These are phyloP conservation scores for Podospora bellae-mahoneyi DNA, from an alignment of 495 filamentous ascomycete species.

Conservation along the genomic window DNA sequence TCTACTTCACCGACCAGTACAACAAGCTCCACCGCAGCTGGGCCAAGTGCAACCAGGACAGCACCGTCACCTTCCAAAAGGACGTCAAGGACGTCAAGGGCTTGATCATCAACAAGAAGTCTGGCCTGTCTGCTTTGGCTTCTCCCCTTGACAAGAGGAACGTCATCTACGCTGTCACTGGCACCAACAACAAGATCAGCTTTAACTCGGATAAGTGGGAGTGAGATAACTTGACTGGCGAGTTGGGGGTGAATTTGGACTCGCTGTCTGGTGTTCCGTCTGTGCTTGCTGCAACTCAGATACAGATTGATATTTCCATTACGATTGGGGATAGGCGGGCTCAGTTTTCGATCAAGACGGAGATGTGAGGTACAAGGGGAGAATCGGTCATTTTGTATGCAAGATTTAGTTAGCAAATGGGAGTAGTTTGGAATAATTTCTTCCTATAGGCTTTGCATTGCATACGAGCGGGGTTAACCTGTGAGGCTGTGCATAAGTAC, in stretches of 20 bases:
- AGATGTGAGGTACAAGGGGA: neutral
- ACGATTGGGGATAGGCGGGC: neutral
- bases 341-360: neutral
- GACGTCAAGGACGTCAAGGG: conserved; percentile 3
- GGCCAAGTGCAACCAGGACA: neutral
- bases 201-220: neutral
- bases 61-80: neutral
- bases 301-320: conserved; percentile 6
- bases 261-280: neutral
- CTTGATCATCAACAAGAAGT: conserved; percentile 1
- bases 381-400: conserved; percentile 1
- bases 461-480: too few relatives aligned
- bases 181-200: conserved; percentile 5
- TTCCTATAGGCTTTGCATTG: too few relatives aligned
- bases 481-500: too few relatives aligned
- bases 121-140: neutral
- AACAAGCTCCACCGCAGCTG: conserved; percentile 1
- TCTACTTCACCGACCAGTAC: conserved; percentile 8
- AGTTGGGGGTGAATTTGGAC: neutral
- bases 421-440: too few relatives aligned
- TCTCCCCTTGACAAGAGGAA: neutral
- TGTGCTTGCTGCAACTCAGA: neutral
- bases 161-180: conserved; percentile 1
- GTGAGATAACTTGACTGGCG: neutral
- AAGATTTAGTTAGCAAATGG: too few relatives aligned